Evolutionary conservation across 805 yeast species (phyloP), one percentile per base, ranked within the genome.

Genomic region (Lipomyces sp.): DNA sequence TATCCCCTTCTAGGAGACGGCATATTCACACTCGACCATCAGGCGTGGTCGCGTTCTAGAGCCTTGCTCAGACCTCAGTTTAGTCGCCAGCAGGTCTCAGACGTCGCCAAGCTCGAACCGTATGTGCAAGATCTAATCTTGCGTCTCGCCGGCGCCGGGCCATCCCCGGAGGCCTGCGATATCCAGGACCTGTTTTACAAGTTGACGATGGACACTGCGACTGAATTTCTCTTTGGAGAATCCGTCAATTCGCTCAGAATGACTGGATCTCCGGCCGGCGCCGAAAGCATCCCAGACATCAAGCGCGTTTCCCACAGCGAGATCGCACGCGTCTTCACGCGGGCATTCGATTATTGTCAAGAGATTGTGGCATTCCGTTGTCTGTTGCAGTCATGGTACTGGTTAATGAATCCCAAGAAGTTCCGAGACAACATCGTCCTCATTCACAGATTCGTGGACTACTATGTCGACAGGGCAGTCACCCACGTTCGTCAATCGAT

Each of bases 401-500:
- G 58, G 55, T 51, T 71, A 11, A 65, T 70, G 24, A 57, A 71
- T 60, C 55, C 74, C 8, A 67, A 64, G 24, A 60, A 76, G 60
- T 81, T 82, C 69, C 73, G 76, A 53, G 73, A 72, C 15, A 71
- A 77, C 35, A 76, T 70, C 60, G 67, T 64, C 24, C 65, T 71
- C 15, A 79, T 79, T 56, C 77, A 77, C 60, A 70, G 64, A 42
- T 76, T 75, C 75, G 79, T 80, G 30, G 79, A 81, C 67, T 75
- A 71, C 64, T 82, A 79, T 67, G 84, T 82, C 33, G 62, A 77
- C 51, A 71, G 71, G 62, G 84, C 82, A 2, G 74, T 83, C 54
- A 70, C 30, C 59, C 55, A 10, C 53, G 10, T 30, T 7, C 37
- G 30, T 35, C 11, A 15, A 15, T 42, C 48, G 8, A 10, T 42